Evolutionary conservation across 169 alveolate species (phyloP).

Genomic region (Amoebophrya sp.): DNA sequence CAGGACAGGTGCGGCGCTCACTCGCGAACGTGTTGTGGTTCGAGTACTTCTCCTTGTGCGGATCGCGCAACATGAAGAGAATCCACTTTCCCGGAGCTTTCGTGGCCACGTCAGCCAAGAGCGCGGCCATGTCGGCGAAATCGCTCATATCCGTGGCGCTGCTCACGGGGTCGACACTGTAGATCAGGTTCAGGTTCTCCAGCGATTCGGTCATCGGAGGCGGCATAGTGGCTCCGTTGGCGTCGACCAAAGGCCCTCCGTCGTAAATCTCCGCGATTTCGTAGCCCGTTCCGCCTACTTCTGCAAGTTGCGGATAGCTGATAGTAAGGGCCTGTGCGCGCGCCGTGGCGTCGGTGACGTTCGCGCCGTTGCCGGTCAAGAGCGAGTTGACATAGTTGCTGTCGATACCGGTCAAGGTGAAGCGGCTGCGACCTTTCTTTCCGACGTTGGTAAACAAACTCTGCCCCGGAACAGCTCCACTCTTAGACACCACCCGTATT

Average conservation of each 20-base stretch:
- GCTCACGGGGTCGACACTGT: not conserved
- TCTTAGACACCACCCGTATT: too few species aligned
- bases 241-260: too few species aligned
- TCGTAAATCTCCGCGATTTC: not conserved
- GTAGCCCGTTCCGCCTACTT: not conserved
- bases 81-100: not conserved
- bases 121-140: not conserved
- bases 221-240: not conserved
- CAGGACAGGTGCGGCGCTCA: not conserved
- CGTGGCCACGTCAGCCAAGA: not conserved
- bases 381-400: not conserved
- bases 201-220: not conserved
- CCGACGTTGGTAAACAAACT: not conserved
- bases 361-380: not conserved
- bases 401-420: not conserved
- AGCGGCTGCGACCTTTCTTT: not conserved
- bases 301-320: not conserved
- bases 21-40: not conserved
- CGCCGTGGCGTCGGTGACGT: not conserved
- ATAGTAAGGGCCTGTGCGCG: not conserved
- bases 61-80: not conserved
- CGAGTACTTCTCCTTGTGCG: not conserved
- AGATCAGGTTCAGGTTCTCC: not conserved
- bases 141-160: not conserved
- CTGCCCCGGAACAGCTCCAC: too few species aligned